Evolutionary conservation across 371 early-diverging fungal genomes (phyloP).

Genomic region (Mortierella sp.): DNA sequence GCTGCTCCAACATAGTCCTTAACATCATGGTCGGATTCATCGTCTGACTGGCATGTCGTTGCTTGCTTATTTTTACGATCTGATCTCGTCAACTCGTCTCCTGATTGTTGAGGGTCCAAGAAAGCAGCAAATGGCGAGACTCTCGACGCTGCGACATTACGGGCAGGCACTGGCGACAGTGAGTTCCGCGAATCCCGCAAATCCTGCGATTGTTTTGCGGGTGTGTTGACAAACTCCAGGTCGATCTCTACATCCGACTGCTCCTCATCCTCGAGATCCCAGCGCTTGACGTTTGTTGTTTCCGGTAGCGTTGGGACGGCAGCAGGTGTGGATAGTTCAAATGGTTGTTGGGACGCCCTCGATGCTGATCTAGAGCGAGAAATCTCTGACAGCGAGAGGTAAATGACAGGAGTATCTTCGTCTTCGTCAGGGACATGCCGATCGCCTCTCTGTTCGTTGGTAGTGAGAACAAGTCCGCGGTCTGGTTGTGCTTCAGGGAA

Average conservation of each 20-base stretch:
- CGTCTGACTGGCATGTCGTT: conserved; percentile 4
- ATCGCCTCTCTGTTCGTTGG: not conserved
- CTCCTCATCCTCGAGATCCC: conserved; percentile 37
- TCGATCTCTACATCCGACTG: conserved; percentile 29
- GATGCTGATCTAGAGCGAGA: not conserved
- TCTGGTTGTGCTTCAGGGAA: conserved; percentile 5
- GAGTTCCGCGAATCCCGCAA: not conserved
- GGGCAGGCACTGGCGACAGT: not conserved
- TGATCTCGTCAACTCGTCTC: not conserved
- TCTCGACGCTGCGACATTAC: not conserved
- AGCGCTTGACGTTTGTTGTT: conserved; percentile 25
- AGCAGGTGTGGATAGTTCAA: not conserved
- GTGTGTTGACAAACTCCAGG: conserved; percentile 12
- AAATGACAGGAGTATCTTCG: not conserved
- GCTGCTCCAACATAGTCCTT: conserved; percentile 14
- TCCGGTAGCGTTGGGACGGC: conserved; percentile 27
- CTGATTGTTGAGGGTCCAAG: not conserved
- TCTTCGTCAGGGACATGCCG: not conserved
- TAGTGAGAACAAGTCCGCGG: not conserved
- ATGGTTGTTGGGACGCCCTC: not conserved
- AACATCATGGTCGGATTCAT: not conserved
- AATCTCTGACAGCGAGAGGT: conserved; percentile 13
- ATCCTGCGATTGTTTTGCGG: not conserved
- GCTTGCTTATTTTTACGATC: not conserved
- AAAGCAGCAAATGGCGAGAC: conserved; percentile 19